These are phyloP conservation scores for Drechslera avenae DNA, from an alignment of 2,329 filamentous ascomycete genomes.

Conservation along the genomic window DNA sequence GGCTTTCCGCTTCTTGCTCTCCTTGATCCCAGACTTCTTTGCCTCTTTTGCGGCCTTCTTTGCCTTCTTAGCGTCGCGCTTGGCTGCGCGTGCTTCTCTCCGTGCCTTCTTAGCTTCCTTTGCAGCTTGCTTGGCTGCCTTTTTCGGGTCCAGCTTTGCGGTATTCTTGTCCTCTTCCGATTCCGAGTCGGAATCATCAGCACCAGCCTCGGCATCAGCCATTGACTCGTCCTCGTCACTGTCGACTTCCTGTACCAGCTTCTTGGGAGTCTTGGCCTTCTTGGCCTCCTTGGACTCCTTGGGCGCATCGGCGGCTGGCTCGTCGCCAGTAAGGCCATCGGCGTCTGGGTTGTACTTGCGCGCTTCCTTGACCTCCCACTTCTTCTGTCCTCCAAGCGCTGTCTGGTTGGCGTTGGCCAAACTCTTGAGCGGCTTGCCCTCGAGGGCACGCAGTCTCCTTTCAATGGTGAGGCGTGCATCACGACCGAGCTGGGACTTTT, in stretches of 20 bases:
- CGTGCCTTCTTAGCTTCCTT: conserved; percentile 54
- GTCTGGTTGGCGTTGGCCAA: conserved; percentile 65
- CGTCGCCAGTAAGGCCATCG: conserved; percentile 77
- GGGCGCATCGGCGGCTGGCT: conserved; percentile 54
- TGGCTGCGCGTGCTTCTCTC: conserved; percentile 47
- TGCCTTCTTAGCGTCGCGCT: conserved; percentile 52
- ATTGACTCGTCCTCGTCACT: conserved; percentile 49
- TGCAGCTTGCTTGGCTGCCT: conserved; percentile 49
- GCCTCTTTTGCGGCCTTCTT: conserved; percentile 60
- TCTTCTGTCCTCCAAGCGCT: conserved; percentile 59
- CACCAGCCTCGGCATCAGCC: conserved; percentile 46
- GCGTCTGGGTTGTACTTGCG: conserved; percentile 94
- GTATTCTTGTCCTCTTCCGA: conserved; percentile 41
- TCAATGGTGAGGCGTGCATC: conserved; percentile 74
- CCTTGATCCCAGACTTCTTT: conserved; percentile 62
- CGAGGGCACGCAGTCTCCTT: conserved; percentile 74
- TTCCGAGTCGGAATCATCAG: conserved; percentile 45
- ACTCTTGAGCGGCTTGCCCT: conserved; percentile 86
- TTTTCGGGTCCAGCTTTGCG: conserved; percentile 34
- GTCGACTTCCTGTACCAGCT: conserved; percentile 57
- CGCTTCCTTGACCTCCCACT: conserved; percentile 90
- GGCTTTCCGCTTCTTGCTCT: conserved; percentile 54
- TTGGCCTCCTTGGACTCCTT: conserved; percentile 57
- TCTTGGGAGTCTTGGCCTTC: conserved; percentile 50
- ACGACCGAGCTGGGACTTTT: conserved; percentile 80